Evolutionary conservation across 805 yeast species (phyloP).

Genomic region (Spathaspora boniae): DNA sequence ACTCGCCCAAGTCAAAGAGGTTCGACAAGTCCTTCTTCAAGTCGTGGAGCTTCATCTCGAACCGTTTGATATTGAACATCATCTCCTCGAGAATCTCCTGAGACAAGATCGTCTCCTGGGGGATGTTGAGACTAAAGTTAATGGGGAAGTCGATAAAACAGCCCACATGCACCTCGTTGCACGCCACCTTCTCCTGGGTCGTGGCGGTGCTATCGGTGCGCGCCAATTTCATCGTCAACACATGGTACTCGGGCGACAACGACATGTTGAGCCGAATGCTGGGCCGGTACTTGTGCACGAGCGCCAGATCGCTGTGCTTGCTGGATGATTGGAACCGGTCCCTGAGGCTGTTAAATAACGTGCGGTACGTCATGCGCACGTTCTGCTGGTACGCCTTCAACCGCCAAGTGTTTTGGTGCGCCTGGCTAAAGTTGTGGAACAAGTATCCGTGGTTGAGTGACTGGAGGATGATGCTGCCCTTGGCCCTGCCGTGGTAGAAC

Average conservation of each 20-base stretch:
- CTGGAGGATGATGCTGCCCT: slow-evolving; percentile 7
- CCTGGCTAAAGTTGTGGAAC: slow-evolving; percentile 22
- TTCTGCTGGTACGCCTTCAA: slow-evolving; percentile 18
- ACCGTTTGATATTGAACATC: slow-evolving; percentile 52
- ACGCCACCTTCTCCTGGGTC: slow-evolving; percentile 13
- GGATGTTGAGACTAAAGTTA: slow-evolving; percentile 23
- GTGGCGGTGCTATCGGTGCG: slow-evolving; percentile 17
- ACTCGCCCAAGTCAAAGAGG: slow-evolving; percentile 60
- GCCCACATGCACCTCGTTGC: slow-evolving; percentile 17
- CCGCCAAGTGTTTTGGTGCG: slow-evolving; percentile 18
- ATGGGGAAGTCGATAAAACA: slow-evolving; percentile 36
- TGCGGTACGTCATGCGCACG: slow-evolving; percentile 17
- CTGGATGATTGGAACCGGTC: slow-evolving; percentile 8
- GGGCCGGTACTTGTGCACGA: slow-evolving; percentile 6
- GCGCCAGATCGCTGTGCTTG: not conserved
- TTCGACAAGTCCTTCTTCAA: slow-evolving; percentile 41
- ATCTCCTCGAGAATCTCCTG: slow-evolving; percentile 43
- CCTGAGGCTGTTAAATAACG: slow-evolving; percentile 14
- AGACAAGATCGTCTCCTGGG: slow-evolving; percentile 29
- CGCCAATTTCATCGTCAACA: slow-evolving; percentile 18
- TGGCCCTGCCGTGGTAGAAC: slow-evolving; percentile 2
- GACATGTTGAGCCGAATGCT: slow-evolving; percentile 25
- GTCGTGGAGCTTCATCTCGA: slow-evolving; percentile 40
- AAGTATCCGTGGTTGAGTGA: slow-evolving; percentile 14
- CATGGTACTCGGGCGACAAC: slow-evolving; percentile 22